Base-by-base conservation (phyloP, 352 stramenopile species). In the Globisporangium cederbergense region DNA sequence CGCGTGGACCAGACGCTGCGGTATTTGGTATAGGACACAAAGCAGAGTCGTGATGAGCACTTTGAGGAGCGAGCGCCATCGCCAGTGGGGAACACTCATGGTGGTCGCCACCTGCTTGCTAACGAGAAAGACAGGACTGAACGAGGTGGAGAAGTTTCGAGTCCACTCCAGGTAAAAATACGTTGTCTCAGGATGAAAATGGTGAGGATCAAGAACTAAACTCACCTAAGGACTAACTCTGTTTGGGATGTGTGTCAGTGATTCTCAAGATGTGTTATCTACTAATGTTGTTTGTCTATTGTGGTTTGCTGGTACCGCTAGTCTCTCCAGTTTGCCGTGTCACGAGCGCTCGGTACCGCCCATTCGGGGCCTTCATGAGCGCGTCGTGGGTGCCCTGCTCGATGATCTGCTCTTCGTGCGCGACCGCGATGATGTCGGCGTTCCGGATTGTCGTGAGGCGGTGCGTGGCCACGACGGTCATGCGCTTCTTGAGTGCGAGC, bases 391-490 rank as follows among this genome's bases (percentile, higher is more conserved):
- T 93, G 51, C 93, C 95, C 25, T 74, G 71, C 66, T 98, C 89
- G 4, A 91, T 73, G 2, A 98, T 75, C 20, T 62, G 51, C 20
- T 91, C 92, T 30, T 89, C 69, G 60, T 79, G 61, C 49, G 97
- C 58, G 8, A 98, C 89, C 49, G 89, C 78, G 49, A 98, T 98
- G 34, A 84, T 75, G 72, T 98, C 89, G 25, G 80, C 82, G 52
- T 97, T 86, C 18, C 73, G 71, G 50, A 97, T 88, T 9, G 88
- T 97, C 9, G 75, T 86, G 8, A 97, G 70, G 14, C 93, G 70
- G 70, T 98, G 94, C 0, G 94, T 88, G 59, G 97, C 68, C 46
- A 94, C 81, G 50, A 96, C 71, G 18, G 83, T 96, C n/a, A 91
- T 98, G 16, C 77, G 78, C 49, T 70, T 50, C 40, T 72, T 73